phyloP scores from a whole-genome alignment of 2,329 filamentous ascomycete genomes.

The Knoxdaviesia proteae region DNA sequence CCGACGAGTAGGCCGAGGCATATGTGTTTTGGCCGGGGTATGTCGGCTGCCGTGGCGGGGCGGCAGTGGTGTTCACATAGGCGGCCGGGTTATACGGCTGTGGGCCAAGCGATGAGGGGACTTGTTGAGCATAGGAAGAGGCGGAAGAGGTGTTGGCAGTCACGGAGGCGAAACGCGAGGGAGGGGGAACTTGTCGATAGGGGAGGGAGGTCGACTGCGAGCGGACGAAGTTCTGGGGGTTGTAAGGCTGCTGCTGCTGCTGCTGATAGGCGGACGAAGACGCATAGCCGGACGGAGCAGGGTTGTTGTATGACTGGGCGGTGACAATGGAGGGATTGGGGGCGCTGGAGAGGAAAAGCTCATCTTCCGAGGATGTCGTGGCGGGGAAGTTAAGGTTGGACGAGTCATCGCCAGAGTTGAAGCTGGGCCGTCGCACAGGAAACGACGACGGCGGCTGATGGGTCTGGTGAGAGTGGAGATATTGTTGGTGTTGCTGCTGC shows the following conservation, averaged over 20 bases:
- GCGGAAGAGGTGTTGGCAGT: conserved; percentile 8
- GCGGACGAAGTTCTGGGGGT: conserved; percentile 44
- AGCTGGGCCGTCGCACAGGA: conserved; percentile 37
- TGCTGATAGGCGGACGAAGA: conserved; percentile 1
- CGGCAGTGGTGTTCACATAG: conserved; percentile 23
- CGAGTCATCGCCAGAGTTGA: conserved; percentile 56
- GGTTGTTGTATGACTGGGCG: conserved; percentile 1
- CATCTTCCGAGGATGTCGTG: conserved; percentile 23
- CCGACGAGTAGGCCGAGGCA: conserved; percentile 12
- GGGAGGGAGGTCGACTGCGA: conserved; percentile 31
- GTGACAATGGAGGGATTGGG: conserved; percentile 11
- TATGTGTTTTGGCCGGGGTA: conserved; percentile 27
- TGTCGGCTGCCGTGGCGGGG: conserved; percentile 28
- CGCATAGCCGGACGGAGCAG: conserved; percentile 1
- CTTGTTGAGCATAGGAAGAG: conserved; percentile 11
- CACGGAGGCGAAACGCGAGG: conserved; percentile 13
- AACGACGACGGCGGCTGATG: conserved; percentile 9
- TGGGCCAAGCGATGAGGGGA: conserved; percentile 15
- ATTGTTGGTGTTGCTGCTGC: background rate
- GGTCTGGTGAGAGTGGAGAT: conserved; percentile 3
- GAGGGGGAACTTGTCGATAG: conserved; percentile 21
- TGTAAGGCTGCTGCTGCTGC: conserved; percentile 34
- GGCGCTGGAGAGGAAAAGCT: conserved; percentile 40
- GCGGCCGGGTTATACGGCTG: conserved; percentile 35
- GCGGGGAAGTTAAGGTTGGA: conserved; percentile 9